Conservation (phyloP, 495 filamentous ascomycete genomes). For the Aspergillus cavernicola region DNA sequence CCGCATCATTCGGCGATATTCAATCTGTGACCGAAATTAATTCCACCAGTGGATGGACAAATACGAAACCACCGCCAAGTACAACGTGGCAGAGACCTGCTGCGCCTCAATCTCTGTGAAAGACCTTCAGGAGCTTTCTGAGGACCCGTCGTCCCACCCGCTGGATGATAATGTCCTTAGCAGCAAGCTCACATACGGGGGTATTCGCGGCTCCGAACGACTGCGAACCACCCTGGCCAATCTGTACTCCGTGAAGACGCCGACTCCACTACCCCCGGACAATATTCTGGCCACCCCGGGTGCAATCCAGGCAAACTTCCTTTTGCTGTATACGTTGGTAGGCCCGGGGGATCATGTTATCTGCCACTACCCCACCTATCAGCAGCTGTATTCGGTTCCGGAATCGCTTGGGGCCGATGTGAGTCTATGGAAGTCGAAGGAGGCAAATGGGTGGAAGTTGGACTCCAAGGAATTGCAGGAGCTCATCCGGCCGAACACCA, state of each 20-base stretch:
- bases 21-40: constrained; percentile 1
- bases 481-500: constrained; percentile 72
- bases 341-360: constrained; percentile 84
- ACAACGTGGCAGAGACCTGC: constrained; percentile 89
- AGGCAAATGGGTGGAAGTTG: constrained; percentile 61
- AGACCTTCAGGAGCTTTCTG: constrained; percentile 58
- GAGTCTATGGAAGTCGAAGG: constrained; percentile 70
- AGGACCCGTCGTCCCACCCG: constrained; percentile 45
- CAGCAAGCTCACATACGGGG: constrained; percentile 62
- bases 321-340: constrained; percentile 69
- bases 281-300: constrained; percentile 76
- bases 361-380: constrained; percentile 86
- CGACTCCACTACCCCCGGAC: constrained; percentile 51
- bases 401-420: constrained; percentile 77
- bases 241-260: constrained; percentile 57
- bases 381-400: constrained; percentile 79
- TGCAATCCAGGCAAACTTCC: constrained; percentile 80
- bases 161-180: constrained; percentile 32
- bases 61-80: constrained; percentile 67
- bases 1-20: constrained; percentile 5
- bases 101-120: constrained; percentile 75
- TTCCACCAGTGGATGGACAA: constrained; percentile 78
- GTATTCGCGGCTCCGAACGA: constrained; percentile 64
- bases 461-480: constrained; percentile 62
- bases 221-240: constrained; percentile 60